phyloP scores from a whole-genome alignment of 2,329 filamentous ascomycete genomes.

The Thielaviopsis punctulata region DNA sequence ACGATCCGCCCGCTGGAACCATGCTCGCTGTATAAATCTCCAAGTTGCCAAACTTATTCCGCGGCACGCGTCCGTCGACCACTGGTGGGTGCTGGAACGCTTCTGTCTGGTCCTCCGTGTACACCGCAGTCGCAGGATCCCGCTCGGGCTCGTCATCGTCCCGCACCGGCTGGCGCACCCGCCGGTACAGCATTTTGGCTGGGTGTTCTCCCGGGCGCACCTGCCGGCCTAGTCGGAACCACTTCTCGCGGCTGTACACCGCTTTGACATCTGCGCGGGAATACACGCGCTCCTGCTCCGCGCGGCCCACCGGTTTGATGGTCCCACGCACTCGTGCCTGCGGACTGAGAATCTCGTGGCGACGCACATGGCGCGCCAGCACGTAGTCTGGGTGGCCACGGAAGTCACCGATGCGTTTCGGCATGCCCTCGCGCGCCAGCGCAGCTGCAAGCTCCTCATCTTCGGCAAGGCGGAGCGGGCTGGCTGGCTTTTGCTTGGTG shows the following conservation, averaged over 20 bases:
- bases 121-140: conserved; percentile 36
- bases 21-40: conserved; percentile 86
- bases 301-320: conserved; percentile 48
- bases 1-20: conserved; percentile 66
- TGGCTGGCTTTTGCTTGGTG: conserved; percentile 20
- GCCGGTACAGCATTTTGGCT: conserved; percentile 46
- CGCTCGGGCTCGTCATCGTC: conserved; percentile 17
- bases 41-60: conserved; percentile 86
- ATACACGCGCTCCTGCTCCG: conserved; percentile 59
- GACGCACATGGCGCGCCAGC: conserved; percentile 62
- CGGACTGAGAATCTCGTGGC: conserved; percentile 67
- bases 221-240: conserved; percentile 75
- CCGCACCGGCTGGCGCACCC: conserved; percentile 15
- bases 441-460: conserved; percentile 54
- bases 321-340: conserved; percentile 57
- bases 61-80: conserved; percentile 57
- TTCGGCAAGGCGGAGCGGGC: conserved; percentile 70
- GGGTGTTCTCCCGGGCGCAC: conserved; percentile 67
- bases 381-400: conserved; percentile 74
- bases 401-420: conserved; percentile 70
- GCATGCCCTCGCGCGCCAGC: conserved; percentile 66
- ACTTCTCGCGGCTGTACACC: conserved; percentile 67
- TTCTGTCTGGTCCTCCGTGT: conserved; percentile 48
- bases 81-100: conserved; percentile 63
- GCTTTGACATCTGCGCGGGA: conserved; percentile 63